These are phyloP conservation scores for Seiridium cupressi DNA, from an alignment of 2,329 filamentous ascomycete species.

Conservation along the genomic window DNA sequence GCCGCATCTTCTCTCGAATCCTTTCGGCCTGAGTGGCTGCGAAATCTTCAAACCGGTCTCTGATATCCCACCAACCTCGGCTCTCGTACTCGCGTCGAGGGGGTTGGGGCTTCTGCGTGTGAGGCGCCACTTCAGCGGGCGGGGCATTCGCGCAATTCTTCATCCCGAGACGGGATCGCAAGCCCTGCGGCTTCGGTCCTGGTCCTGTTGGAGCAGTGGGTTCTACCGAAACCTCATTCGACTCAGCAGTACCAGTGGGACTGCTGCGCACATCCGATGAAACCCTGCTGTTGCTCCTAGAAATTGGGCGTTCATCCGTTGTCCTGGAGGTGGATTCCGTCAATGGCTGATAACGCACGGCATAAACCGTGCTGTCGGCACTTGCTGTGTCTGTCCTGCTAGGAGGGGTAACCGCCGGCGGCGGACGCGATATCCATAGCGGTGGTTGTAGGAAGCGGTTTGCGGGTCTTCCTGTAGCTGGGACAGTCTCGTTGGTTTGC, in stretches of 20 bases:
- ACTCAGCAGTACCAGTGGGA: neutral
- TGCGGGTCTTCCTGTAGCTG: constrained; percentile 21
- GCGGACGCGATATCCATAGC: constrained; percentile 55
- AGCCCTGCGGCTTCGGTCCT: constrained; percentile 12
- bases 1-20: constrained; percentile 54
- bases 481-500: constrained; percentile 14
- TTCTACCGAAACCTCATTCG: neutral
- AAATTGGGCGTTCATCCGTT: constrained; percentile 32
- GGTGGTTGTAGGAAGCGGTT: constrained; percentile 44
- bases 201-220: neutral
- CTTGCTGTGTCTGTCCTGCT: constrained; percentile 63
- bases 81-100: constrained; percentile 23
- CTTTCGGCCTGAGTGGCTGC: constrained; percentile 60
- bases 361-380: constrained; percentile 63
- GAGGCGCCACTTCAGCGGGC: constrained; percentile 29
- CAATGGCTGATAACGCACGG: constrained; percentile 58
- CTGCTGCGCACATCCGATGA: constrained; percentile 18
- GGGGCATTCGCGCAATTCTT: constrained; percentile 20
- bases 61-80: constrained; percentile 52
- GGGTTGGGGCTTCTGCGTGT: constrained; percentile 23
- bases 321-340: constrained; percentile 50
- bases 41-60: constrained; percentile 58
- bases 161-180: constrained; percentile 22
- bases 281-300: constrained; percentile 32
- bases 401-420: constrained; percentile 53